A percentile compares a stretch with the other conserved stretches of the same genome.
These are phyloP conservation scores for Kitagawia praeruptora DNA, from an alignment of 129 eudicot genomes.

Conservation along the genomic window DNA sequence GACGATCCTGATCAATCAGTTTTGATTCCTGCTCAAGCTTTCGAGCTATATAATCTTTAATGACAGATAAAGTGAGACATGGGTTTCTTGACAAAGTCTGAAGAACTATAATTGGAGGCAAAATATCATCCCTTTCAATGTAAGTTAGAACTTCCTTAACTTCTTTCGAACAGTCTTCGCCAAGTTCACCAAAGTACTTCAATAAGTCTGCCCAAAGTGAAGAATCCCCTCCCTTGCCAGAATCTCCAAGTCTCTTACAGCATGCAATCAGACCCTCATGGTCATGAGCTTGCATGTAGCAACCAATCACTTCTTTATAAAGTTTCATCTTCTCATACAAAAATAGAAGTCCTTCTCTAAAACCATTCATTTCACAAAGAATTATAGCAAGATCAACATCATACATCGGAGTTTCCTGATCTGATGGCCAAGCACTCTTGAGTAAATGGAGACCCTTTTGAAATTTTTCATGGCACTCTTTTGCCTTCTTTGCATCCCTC, in stretches of 20 bases:
- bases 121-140: slow-evolving; percentile 87
- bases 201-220: slow-evolving; percentile 86
- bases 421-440: slow-evolving; percentile 80
- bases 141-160: slow-evolving; percentile 79
- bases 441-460: slow-evolving; percentile 79
- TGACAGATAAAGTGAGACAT: slow-evolving; percentile 82
- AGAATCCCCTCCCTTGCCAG: slow-evolving; percentile 81
- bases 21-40: slow-evolving; percentile 87
- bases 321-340: slow-evolving; percentile 96
- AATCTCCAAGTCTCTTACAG: slow-evolving; percentile 96
- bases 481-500: slow-evolving; percentile 28
- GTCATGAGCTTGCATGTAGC: slow-evolving; percentile 96
- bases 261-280: slow-evolving; percentile 94
- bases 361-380: slow-evolving; percentile 80
- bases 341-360: slow-evolving; percentile 73
- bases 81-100: slow-evolving; percentile 85
- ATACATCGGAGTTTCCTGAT: slow-evolving; percentile 79
- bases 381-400: slow-evolving; percentile 90
- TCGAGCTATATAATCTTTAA: slow-evolving; percentile 87
- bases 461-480: slow-evolving; percentile 52
- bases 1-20: slow-evolving; percentile 87
- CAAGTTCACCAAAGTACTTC: slow-evolving; percentile 97
- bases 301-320: slow-evolving; percentile 90
- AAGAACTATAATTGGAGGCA: slow-evolving; percentile 89
- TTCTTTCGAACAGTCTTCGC: slow-evolving; percentile 96